Base-by-base conservation (phyloP, 805 yeast genomes). In the Pichia heedii region DNA sequence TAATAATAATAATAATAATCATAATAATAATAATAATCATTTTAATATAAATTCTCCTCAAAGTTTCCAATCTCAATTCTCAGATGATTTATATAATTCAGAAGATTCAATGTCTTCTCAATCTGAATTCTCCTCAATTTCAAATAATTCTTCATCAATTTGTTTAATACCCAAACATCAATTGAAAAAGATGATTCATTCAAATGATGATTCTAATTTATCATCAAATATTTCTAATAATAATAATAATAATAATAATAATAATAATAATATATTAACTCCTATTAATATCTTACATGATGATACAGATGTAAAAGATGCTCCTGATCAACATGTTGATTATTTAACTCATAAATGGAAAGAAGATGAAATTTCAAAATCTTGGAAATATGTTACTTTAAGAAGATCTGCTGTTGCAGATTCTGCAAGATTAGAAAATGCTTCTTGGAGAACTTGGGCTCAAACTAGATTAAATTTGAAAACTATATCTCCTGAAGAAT, bases 361-460 rank as follows among this genome's bases (percentile, higher is more conserved):
- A 54, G 97, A 89, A 51, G 67, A 79, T 5, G 98, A 93, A 59
- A 85, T 93, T 26, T 85, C 95, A 12, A 85, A 85, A 50, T 86
- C 96, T 26, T 93, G 99, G 99, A 73, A 96, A 52, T 93, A 93
- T 60, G 83, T 93, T 45, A 88, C 87, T 36, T 65, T 78, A 49
- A 79, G 84, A 53, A 75, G 95, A 37, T 84, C 84, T 49, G 90
- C 85, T 57, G 83, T 85, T 48, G 95, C 96, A n/a, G 60, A 62
- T 67, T 77, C 78, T 51, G 94, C 84, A 26, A 65, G 95, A 39
- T 67, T 84, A 39, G 90, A 84, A 58, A 84, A 84, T 55, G 94
- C 96, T 13, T 74, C 86, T 26, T 93, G 97, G 97, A 75, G 98
- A 61, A 86, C 95, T 20, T 90, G 97, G 97, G 89, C 96, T 12